Percentiles rank a stretch among this genome's conserved stretches.
Evolutionary conservation across 2,329 filamentous ascomycete species (phyloP).

Genomic region (Talaromyces sp.): DNA sequence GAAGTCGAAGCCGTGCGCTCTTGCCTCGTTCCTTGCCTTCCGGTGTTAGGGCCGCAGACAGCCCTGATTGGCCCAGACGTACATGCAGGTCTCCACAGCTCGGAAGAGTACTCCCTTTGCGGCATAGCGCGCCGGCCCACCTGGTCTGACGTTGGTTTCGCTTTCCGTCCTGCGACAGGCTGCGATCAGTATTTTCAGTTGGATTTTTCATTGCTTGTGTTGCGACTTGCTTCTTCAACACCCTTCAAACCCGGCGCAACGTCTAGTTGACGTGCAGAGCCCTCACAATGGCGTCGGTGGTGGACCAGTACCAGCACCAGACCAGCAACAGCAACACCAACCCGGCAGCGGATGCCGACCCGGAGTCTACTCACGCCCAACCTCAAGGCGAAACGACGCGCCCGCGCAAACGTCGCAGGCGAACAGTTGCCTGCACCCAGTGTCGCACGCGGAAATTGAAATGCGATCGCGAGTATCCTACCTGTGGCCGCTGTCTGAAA

Average conservation of each 20-base stretch:
- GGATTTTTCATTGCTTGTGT: background rate
- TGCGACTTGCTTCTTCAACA: background rate
- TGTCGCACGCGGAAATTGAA: constrained; percentile 39
- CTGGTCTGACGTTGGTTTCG: constrained; percentile 4
- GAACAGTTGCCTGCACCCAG: constrained; percentile 38
- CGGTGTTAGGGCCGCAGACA: background rate
- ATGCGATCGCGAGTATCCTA: constrained; percentile 39
- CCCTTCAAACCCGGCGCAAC: background rate
- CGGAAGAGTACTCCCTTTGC: background rate
- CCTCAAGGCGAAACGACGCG: constrained; percentile 12
- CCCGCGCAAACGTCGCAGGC: constrained; percentile 33
- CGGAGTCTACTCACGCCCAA: background rate
- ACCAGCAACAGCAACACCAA: background rate
- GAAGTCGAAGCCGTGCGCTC: background rate
- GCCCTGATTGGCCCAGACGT: background rate
- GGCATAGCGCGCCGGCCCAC: background rate
- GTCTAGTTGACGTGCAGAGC: background rate
- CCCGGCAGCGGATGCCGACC: background rate
- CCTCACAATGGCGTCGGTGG: background rate
- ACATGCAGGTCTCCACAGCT: background rate
- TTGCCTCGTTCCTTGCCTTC: background rate
- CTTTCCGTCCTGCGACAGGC: background rate
- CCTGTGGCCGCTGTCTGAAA: constrained; percentile 35
- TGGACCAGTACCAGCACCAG: background rate
- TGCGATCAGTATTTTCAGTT: background rate